Percentiles rank a stretch among this genome's conserved stretches.
Conservation (phyloP, 2,329 filamentous ascomycete genomes). For the Aspergillus sojae region DNA sequence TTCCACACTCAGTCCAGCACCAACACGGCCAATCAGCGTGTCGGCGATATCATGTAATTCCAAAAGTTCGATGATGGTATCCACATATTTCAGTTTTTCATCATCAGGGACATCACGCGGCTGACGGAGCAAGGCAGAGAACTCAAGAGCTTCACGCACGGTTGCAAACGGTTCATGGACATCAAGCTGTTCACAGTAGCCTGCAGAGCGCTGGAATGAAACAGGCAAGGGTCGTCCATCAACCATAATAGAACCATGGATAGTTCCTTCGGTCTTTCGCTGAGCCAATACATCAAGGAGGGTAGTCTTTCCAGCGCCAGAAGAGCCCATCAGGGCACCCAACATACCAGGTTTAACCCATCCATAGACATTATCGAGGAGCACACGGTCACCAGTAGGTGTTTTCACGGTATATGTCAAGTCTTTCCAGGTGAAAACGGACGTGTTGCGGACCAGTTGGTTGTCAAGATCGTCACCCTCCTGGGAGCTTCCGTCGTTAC, state of each 20-base stretch:
- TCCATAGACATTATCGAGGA: slow-evolving; percentile 70
- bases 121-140: slow-evolving; percentile 66
- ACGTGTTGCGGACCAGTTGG: slow-evolving; percentile 63
- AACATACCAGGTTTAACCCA: slow-evolving; percentile 78
- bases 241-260: slow-evolving; percentile 66
- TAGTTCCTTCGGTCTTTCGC: slow-evolving; percentile 65
- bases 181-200: slow-evolving; percentile 71
- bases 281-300: slow-evolving; percentile 75
- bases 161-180: slow-evolving; percentile 68
- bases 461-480: slow-evolving; percentile 33
- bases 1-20: slow-evolving; percentile 59
- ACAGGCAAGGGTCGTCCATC: slow-evolving; percentile 62
- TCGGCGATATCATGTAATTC: slow-evolving; percentile 67
- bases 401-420: slow-evolving; percentile 70
- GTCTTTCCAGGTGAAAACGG: slow-evolving; percentile 74
- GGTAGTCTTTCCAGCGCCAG: slow-evolving; percentile 75
- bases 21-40: slow-evolving; percentile 56
- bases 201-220: slow-evolving; percentile 68
- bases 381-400: slow-evolving; percentile 54
- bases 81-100: slow-evolving; percentile 67
- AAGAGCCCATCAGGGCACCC: slow-evolving; percentile 77
- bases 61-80: slow-evolving; percentile 64
- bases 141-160: slow-evolving; percentile 66
- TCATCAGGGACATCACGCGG: slow-evolving; percentile 52
- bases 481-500: slow-evolving; percentile 20